Conservation (phyloP, 495 filamentous ascomycete species). For the Neurospora discreta region DNA sequence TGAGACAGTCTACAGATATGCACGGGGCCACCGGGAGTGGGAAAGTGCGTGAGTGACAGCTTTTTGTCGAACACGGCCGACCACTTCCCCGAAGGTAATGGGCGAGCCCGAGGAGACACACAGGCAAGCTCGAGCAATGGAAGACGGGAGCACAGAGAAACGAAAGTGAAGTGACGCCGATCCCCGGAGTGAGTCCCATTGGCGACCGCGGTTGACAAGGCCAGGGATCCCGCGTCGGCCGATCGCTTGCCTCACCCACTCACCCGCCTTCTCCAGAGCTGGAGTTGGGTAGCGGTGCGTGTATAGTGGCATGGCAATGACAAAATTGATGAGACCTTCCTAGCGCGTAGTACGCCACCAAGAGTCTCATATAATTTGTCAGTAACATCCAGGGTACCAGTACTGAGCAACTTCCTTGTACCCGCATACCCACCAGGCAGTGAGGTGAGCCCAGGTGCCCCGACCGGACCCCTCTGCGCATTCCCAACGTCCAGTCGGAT, state of each 20-base stretch:
- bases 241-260: background rate
- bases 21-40: constrained; percentile 3
- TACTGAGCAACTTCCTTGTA: background rate
- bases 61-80: background rate
- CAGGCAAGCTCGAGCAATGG: background rate
- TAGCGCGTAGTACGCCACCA: too few relatives aligned
- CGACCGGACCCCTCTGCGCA: background rate
- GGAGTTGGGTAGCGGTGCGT: background rate
- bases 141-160: background rate
- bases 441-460: background rate
- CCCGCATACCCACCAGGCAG: background rate
- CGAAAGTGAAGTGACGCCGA: background rate
- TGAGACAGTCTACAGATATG: background rate
- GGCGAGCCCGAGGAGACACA: background rate
- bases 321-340: background rate
- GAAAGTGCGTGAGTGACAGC: background rate
- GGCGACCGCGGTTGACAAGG: background rate
- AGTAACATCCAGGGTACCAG: background rate
- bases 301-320: background rate
- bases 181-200: background rate
- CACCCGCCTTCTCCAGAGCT: background rate
- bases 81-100: background rate
- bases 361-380: background rate
- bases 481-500: background rate
- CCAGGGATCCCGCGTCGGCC: background rate